Conservation (phyloP, 441 rosid genomes). For the Iberis amara region DNA sequence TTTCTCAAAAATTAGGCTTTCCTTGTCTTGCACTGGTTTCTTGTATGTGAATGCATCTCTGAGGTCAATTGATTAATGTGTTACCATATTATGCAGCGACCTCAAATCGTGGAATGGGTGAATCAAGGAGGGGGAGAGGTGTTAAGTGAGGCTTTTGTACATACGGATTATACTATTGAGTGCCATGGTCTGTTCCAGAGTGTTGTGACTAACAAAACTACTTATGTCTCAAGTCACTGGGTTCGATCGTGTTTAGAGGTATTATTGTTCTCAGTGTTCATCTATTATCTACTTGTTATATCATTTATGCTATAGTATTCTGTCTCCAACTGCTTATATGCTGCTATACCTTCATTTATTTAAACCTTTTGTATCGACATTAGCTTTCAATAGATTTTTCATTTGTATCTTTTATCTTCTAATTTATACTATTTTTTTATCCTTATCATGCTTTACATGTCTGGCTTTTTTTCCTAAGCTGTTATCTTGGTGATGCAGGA, state of each 20-base stretch:
- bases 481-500: slow-evolving; percentile 51
- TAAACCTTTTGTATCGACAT: slow-evolving; percentile 8
- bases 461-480: slow-evolving; percentile 15
- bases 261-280: slow-evolving; percentile 25
- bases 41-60: slow-evolving; percentile 12
- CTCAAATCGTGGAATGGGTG: slow-evolving; percentile 82
- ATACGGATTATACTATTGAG: slow-evolving; percentile 61
- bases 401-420: slow-evolving; percentile 1
- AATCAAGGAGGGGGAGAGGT: slow-evolving; percentile 85
- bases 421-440: slow-evolving; percentile 3
- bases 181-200: slow-evolving; percentile 60
- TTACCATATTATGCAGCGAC: slow-evolving; percentile 50
- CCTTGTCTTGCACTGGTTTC: slow-evolving; percentile 19
- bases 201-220: slow-evolving; percentile 33
- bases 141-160: slow-evolving; percentile 37
- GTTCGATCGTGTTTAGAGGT: slow-evolving; percentile 93
- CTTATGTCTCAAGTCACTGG: slow-evolving; percentile 91
- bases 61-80: slow-evolving; percentile 19
- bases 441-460: slow-evolving; percentile 7
- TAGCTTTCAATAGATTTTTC: background rate
- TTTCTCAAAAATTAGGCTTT: slow-evolving; percentile 18
- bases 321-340: slow-evolving; percentile 6
- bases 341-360: slow-evolving; percentile 19
- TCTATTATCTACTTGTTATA: slow-evolving; percentile 10
- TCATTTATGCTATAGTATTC: slow-evolving; percentile 7